phyloP scores from a whole-genome alignment of 2,329 filamentous ascomycete species.

The Sarocladium strictum region DNA sequence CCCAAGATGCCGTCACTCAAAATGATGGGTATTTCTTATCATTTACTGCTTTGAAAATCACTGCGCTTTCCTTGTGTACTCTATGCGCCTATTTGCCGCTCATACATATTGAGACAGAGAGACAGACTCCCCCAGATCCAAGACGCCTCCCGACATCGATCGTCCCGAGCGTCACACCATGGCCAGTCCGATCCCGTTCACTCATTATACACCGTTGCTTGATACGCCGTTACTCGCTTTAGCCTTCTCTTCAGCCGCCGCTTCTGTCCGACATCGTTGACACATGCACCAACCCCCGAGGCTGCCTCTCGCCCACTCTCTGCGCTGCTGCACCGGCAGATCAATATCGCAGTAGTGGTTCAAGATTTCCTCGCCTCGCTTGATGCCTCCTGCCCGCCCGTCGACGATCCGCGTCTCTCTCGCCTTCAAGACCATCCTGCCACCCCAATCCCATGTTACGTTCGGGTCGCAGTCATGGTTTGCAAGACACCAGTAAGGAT shows the following conservation, averaged over 20 bases:
- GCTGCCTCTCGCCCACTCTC: constrained; percentile 84
- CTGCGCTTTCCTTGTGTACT: constrained; percentile 10
- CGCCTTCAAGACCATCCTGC: constrained; percentile 65
- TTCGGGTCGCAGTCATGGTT: constrained; percentile 97
- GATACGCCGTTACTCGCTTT: not conserved
- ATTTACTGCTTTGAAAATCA: not conserved
- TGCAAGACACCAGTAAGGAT: constrained; percentile 92
- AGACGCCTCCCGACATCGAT: not conserved
- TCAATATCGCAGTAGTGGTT: constrained; percentile 93
- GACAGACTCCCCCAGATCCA: not conserved
- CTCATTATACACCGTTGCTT: constrained; percentile 4
- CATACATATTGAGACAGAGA: constrained; percentile 4
- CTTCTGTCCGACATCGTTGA: constrained; percentile 71
- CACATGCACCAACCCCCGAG: constrained; percentile 89
- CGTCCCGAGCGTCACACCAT: not conserved
- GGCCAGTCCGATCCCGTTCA: not conserved
- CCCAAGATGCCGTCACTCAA: no score
- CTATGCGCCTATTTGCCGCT: constrained; percentile 8
- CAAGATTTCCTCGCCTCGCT: constrained; percentile 75
- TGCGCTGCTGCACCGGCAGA: constrained; percentile 68
- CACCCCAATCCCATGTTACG: constrained; percentile 89
- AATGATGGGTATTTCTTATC: not conserved
- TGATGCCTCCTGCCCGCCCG: constrained; percentile 53
- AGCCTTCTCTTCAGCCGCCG: constrained; percentile 21
- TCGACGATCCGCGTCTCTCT: constrained; percentile 52